A percentile compares a stretch with the other conserved stretches of the same genome.
Conservation (phyloP, 768 basidiomycete species). For the Agaricus blazei region DNA sequence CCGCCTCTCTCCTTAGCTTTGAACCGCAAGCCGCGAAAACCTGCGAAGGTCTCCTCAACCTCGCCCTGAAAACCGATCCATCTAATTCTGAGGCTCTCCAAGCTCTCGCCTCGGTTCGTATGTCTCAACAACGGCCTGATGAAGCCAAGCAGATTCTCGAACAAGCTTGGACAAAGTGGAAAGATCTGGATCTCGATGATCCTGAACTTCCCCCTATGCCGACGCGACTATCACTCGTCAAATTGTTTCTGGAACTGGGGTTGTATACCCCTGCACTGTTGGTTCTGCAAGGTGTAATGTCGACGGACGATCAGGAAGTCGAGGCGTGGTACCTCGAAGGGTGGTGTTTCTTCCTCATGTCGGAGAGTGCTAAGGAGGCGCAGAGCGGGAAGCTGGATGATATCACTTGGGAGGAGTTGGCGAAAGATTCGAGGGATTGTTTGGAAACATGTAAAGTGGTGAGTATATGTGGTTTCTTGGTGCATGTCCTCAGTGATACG, state of each 20-base stretch:
- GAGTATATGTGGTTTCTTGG: conserved; percentile 19
- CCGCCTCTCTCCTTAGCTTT: conserved; percentile 41
- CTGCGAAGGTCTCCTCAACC: conserved; percentile 70
- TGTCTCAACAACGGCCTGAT: conserved; percentile 81
- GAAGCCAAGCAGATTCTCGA: conserved; percentile 72
- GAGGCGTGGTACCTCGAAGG: conserved; percentile 95
- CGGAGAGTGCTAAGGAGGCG: conserved; percentile 61
- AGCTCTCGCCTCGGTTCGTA: conserved; percentile 76
- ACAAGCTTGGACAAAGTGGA: conserved; percentile 63
- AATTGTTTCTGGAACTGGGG: conserved; percentile 73
- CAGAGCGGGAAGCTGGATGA: conserved; percentile 41
- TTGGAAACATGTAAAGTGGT: conserved; percentile 81
- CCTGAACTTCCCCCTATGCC: conserved; percentile 66
- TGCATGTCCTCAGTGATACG: neutral
- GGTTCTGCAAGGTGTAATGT: conserved; percentile 74
- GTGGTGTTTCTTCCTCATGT: conserved; percentile 87
- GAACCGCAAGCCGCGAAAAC: conserved; percentile 77
- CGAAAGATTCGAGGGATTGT: conserved; percentile 73
- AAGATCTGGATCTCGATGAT: conserved; percentile 71
- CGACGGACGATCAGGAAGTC: conserved; percentile 78
- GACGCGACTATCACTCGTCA: conserved; percentile 68
- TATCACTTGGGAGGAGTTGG: conserved; percentile 72
- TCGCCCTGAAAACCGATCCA: conserved; percentile 72
- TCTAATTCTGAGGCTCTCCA: conserved; percentile 77
- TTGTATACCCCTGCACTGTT: conserved; percentile 68